Evolutionary conservation across 2,329 filamentous ascomycete species (phyloP), one percentile per base, ranked within the genome.

Genomic region (Amylocarpus encephaloides): DNA sequence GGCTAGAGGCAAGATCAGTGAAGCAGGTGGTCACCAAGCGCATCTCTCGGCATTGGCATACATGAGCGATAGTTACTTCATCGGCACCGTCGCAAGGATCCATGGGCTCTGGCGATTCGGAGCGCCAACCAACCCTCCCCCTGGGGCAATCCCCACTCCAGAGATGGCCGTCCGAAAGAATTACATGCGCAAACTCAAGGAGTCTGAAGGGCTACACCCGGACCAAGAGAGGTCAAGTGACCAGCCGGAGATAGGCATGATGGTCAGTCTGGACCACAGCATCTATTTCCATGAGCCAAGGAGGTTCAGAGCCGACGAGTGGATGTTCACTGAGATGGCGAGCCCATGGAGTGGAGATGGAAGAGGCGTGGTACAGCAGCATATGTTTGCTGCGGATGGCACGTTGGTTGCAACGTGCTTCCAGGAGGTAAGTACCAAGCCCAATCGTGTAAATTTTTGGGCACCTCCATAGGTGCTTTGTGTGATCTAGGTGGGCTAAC

Each of bases 1-100:
- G 47, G 83, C 86, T 9, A 73, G 83, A 45, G 90, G 90, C 30
- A 75, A 69, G 50, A 93, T 97, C 62, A 86, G 83, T 38, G 75
- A 78, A 1, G 74, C 74, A 3, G 88, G 88, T 16, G 88, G 89
- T 1, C 80, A 85, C 56, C 79, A 86, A 62, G 88, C 90, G 10
- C 91, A 97, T 66, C 74, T 96, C 33, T 85, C 80, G 34, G 93
- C 93, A 7, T 75, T 98, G 54, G 92, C 92, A 19, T 98, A 97
- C 72, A 87, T 97, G 73, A 88, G 84, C 22, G 92, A 97, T 70
- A 86, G 80, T 64, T 93, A 88, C 71, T 97, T 98, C 70, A 91
- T 97, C 67, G 91, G 88, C 35, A 96, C 91, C 1, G 81, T 96
- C 6, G 76, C 84, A 26, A 81, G 88, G 16, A 83, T 91, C 48